Evolutionary conservation across 2,329 filamentous ascomycete genomes (phyloP).

Genomic region (Niveomyces coronatus): DNA sequence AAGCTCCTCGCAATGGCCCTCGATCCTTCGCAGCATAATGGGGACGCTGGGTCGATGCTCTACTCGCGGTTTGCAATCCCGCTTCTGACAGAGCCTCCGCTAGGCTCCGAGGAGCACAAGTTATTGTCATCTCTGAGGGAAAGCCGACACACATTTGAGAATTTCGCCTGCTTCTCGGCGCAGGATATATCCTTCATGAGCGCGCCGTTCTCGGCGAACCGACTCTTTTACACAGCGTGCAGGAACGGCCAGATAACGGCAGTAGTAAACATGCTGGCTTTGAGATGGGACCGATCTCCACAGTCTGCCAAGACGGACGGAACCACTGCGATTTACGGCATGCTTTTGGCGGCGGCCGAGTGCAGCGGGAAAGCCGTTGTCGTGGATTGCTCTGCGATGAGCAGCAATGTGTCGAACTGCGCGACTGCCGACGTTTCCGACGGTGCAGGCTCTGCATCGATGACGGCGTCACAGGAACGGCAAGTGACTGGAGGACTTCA

Average conservation of each 20-base stretch:
- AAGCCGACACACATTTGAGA: neutral
- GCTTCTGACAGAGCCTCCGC: neutral
- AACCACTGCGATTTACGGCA: too few relatives aligned
- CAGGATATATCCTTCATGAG: neutral
- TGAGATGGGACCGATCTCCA: neutral
- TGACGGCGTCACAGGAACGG: too few relatives aligned
- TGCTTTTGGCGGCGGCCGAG: too few relatives aligned
- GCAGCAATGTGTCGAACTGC: too few relatives aligned
- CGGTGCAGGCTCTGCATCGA: too few relatives aligned
- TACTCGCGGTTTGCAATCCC: neutral
- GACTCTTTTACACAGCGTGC: constrained; percentile 6
- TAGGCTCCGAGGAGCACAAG: neutral
- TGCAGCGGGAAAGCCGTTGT: too few relatives aligned
- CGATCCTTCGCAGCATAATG: neutral
- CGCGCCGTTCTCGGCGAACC: neutral
- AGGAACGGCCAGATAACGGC: constrained; percentile 2
- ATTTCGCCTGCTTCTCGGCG: neutral
- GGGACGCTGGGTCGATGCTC: neutral
- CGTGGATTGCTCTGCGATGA: too few relatives aligned
- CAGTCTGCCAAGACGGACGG: neutral
- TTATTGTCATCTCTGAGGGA: neutral
- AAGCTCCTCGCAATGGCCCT: neutral
- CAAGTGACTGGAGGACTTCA: too few relatives aligned
- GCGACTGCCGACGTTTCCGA: too few relatives aligned
- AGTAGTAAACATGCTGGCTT: constrained; percentile 1